Conservation (phyloP, 768 basidiomycete genomes). For the Leucosporidium yakuticum region DNA sequence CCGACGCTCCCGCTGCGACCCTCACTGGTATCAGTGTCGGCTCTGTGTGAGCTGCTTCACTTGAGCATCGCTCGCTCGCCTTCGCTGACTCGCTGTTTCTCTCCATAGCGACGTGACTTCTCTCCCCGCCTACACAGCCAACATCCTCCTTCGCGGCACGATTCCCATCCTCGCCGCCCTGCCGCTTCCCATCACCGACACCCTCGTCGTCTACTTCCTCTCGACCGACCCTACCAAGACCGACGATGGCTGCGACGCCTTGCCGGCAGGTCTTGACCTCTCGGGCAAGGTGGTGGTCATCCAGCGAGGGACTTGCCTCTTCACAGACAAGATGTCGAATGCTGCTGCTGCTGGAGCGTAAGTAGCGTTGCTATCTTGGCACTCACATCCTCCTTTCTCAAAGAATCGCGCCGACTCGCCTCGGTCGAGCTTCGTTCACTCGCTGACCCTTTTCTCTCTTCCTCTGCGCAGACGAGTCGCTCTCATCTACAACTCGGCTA, state of each 20-base stretch:
- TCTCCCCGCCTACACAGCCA: slow-evolving; percentile 14
- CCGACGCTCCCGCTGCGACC: slow-evolving; percentile 53
- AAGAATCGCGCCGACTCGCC: background rate
- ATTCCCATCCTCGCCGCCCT: slow-evolving; percentile 19
- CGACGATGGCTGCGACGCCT: slow-evolving; percentile 11
- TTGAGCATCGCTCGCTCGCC: background rate
- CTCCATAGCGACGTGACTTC: slow-evolving; percentile 11
- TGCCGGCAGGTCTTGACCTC: slow-evolving; percentile 11
- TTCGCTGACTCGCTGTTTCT: background rate
- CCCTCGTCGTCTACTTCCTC: slow-evolving; percentile 50
- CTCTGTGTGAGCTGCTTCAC: slow-evolving; percentile 11
- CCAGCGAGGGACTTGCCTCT: slow-evolving; percentile 57
- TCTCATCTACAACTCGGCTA: slow-evolving; percentile 34
- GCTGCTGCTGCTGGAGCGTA: slow-evolving; percentile 1
- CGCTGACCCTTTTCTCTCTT: slow-evolving; percentile 20
- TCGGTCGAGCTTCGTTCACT: slow-evolving; percentile 48
- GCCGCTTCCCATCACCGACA: slow-evolving; percentile 9
- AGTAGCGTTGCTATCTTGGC: no score
- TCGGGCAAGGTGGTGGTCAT: slow-evolving; percentile 50
- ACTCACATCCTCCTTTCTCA: background rate
- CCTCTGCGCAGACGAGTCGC: slow-evolving; percentile 41
- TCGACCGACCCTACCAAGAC: slow-evolving; percentile 50
- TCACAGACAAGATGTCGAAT: slow-evolving; percentile 51
- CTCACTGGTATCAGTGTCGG: slow-evolving; percentile 53
- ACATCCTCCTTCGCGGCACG: background rate